phyloP scores from a whole-genome alignment of 2,329 filamentous ascomycete species.

The Ophiosphaerella herpotricha region DNA sequence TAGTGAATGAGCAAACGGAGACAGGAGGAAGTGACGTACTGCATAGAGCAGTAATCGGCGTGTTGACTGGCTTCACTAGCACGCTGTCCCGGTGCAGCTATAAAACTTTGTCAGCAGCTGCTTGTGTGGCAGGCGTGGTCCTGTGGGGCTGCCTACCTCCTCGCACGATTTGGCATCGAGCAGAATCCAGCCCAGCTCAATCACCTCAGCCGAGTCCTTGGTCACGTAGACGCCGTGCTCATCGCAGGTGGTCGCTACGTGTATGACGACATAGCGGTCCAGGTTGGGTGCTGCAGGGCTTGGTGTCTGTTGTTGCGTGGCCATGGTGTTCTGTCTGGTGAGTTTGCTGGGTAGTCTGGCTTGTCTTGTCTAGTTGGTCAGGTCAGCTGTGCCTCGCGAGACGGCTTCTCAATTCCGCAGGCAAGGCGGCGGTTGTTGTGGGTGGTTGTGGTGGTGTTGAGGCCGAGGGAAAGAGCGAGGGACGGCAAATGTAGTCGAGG shows the following conservation, averaged over 20 bases:
- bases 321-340: too few relatives aligned
- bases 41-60: constrained; percentile 96
- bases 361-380: not conserved
- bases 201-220: constrained; percentile 98
- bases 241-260: constrained; percentile 98
- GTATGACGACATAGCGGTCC: constrained; percentile 97
- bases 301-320: constrained; percentile 27
- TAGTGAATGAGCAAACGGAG: constrained; percentile 25
- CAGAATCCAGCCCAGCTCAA: constrained; percentile 98
- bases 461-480: constrained; percentile 12
- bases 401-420: not conserved
- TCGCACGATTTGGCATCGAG: constrained; percentile 89
- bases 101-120: constrained; percentile 37
- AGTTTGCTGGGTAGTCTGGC: too few relatives aligned
- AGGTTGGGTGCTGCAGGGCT: constrained; percentile 55
- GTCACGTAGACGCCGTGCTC: constrained; percentile 99
- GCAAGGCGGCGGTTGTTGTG: constrained; percentile 5
- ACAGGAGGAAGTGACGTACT: constrained; percentile 66
- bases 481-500: constrained; percentile 17
- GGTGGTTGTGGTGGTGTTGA: constrained; percentile 8
- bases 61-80: constrained; percentile 97
- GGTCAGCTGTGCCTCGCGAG: too few relatives aligned
- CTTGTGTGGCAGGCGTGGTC: not conserved
- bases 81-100: constrained; percentile 95
- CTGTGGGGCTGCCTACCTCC: constrained; percentile 64